These are phyloP conservation scores for Cryptomeria japonica DNA, from an alignment of 75 land plant species.

Conservation along the genomic window DNA sequence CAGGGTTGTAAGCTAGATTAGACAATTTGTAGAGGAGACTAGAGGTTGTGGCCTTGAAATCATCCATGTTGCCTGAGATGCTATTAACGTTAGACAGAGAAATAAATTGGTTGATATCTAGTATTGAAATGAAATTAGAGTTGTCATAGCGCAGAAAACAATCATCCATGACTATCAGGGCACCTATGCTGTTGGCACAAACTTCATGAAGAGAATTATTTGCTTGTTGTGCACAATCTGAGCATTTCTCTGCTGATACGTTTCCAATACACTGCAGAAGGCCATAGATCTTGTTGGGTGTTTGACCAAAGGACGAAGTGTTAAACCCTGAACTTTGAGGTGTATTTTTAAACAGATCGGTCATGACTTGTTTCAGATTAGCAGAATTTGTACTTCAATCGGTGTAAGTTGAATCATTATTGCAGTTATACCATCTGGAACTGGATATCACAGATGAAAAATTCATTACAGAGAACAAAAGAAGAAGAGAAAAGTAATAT, in stretches of 20 bases:
- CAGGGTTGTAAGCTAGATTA: no score
- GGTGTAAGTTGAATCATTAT: neutral
- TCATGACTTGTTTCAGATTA: neutral
- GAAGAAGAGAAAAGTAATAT: neutral
- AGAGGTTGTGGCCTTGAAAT: no score
- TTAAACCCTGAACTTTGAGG: neutral
- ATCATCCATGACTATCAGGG: neutral
- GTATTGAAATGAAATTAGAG: neutral
- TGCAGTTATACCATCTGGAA: neutral
- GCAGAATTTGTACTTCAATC: neutral
- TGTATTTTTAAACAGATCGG: no score
- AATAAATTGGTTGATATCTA: neutral
- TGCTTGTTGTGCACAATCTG: no score
- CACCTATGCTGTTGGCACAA: neutral
- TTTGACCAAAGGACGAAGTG: neutral
- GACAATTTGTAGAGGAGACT: no score
- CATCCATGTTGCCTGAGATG: no score
- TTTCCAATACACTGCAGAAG: neutral
- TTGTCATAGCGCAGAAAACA: neutral
- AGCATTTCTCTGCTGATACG: no score
- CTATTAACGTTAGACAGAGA: neutral
- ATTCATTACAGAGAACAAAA: neutral
- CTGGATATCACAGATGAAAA: neutral
- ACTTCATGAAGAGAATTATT: neutral
- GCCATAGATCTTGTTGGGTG: neutral